Percentiles rank a stretch among this genome's conserved stretches.
Evolutionary conservation across 192 early-diverging fungal species (phyloP).

Genomic region (Phycomyces blakesleeanus): DNA sequence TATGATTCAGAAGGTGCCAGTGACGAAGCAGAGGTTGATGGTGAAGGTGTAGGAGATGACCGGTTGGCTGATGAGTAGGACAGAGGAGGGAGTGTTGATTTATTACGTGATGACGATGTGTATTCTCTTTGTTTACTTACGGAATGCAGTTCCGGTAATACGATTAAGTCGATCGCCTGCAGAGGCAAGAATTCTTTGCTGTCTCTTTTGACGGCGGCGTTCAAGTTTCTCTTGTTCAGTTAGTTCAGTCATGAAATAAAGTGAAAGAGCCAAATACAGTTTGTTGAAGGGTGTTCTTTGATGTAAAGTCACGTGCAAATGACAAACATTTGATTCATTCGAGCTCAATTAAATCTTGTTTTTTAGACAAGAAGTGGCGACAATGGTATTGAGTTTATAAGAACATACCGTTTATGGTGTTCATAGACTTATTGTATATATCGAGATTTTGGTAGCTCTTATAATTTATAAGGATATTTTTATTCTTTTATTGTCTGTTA

Average conservation of each 20-base stretch:
- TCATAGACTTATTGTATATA: too few species aligned
- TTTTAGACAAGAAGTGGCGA: too few species aligned
- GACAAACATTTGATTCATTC: too few species aligned
- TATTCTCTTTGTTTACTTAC: constrained; percentile 4
- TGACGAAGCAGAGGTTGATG: constrained; percentile 3
- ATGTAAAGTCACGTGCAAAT: too few species aligned
- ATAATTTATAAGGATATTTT: too few species aligned
- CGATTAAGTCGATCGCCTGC: constrained; percentile 30
- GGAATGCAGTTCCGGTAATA: constrained; percentile 33
- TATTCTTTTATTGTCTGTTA: too few species aligned
- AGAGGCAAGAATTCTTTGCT: constrained; percentile 29
- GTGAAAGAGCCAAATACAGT: too few species aligned
- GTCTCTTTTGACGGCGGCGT: constrained; percentile 24
- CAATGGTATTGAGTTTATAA: too few species aligned
- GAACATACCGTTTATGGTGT: too few species aligned
- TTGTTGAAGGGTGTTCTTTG: too few species aligned
- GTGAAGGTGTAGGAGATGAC: constrained; percentile 16
- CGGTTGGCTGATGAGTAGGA: constrained; percentile 4
- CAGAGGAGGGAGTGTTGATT: neutral
- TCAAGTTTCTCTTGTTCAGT: constrained; percentile 31
- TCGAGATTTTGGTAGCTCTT: too few species aligned
- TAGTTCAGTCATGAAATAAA: constrained; percentile 14
- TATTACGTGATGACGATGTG: neutral
- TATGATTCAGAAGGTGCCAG: constrained; percentile 3
- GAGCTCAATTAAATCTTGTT: too few species aligned